Evolutionary conservation across 1,284 basidiomycete genomes (phyloP), one percentile per base, ranked within the genome.

Genomic region (Cystobasidiaceae sp.): DNA sequence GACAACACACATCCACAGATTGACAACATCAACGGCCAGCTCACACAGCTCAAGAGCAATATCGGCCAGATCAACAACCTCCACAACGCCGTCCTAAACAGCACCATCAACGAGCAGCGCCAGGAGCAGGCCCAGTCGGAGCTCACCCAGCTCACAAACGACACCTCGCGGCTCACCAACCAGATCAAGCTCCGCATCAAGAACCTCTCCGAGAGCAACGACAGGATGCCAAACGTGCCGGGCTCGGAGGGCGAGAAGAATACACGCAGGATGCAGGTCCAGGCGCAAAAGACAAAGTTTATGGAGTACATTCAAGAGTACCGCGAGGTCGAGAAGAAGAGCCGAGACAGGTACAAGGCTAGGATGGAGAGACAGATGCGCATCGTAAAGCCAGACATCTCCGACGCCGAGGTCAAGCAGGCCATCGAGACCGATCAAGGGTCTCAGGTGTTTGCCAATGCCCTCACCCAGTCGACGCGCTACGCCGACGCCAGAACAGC

Each of bases 321-420:
- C 74, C 92, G 97, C 79, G 84, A 85, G 43, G 90, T 96, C 25
- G 96, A 99, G 79, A 88, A 93, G 78, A 86, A 90, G 75, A 91
- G 89, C 77, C 86, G 94, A 66, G 83, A 87, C 71, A 93, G 90
- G 80, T 93, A 96, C 79, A 91, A 91, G 79, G 90, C 93, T 76
- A 83, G 93, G 48, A 86, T 94, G 81, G 93, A 94, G 80, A 84
- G 96, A 69, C 96, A 98, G 79, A 94, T 88, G 81, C 91, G 87
- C 79, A 98, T 98, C 85, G 90, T 93, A 64, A 94, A 96, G 79
- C 91, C 91, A 6, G 86, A 93, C 73, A 92, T 92, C 2, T 87
- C 90, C 15, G 83, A 84, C 3, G 86, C 90, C 65, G 92, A 97
- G 76, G 81, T 97, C 62, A 79, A 81, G 51, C 84, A 76, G 23